Percentiles rank a stretch among this genome's conserved stretches.
Evolutionary conservation across 768 basidiomycete genomes (phyloP).

Genomic region (Trametes punicea): DNA sequence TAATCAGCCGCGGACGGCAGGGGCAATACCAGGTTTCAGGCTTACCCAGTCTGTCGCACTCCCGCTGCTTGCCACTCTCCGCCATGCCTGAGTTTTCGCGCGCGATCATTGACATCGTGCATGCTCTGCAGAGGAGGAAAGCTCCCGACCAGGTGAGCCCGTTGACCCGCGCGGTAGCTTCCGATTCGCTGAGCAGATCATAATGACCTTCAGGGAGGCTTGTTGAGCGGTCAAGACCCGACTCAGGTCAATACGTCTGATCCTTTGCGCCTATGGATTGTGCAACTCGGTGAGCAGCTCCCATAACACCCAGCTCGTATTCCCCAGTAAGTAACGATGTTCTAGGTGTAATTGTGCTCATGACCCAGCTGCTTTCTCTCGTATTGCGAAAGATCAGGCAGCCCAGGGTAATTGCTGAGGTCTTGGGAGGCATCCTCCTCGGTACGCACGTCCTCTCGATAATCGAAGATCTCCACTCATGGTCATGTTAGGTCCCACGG

Average conservation of each 20-base stretch:
- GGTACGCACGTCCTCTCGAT: conserved; percentile 40
- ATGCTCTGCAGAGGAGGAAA: not conserved
- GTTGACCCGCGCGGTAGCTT: too few species aligned
- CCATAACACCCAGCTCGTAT: not conserved
- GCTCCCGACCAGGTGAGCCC: not conserved
- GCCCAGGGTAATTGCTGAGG: conserved; percentile 91
- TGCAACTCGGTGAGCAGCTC: conserved; percentile 59
- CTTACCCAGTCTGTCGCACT: not conserved
- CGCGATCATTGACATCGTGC: not conserved
- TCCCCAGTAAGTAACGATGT: not conserved
- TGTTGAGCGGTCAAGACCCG: not conserved
- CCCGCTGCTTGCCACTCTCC: not conserved
- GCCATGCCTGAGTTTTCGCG: not conserved
- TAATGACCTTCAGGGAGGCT: not conserved
- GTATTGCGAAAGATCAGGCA: conserved; percentile 70
- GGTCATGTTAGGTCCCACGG: conserved; percentile 72
- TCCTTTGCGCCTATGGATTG: conserved; percentile 74
- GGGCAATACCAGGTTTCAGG: too few species aligned
- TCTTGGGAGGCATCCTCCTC: conserved; percentile 79
- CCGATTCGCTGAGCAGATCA: too few species aligned
- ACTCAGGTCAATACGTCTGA: conserved; percentile 42
- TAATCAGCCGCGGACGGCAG: too few species aligned
- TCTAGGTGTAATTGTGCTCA: conserved; percentile 73
- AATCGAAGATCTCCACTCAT: conserved; percentile 41
- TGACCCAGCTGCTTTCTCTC: conserved; percentile 72